Percentiles rank a stretch among this genome's conserved stretches.
These are phyloP conservation scores for Skeletonema marinoi DNA, from an alignment of 108 stramenopile genomes.

Conservation along the genomic window DNA sequence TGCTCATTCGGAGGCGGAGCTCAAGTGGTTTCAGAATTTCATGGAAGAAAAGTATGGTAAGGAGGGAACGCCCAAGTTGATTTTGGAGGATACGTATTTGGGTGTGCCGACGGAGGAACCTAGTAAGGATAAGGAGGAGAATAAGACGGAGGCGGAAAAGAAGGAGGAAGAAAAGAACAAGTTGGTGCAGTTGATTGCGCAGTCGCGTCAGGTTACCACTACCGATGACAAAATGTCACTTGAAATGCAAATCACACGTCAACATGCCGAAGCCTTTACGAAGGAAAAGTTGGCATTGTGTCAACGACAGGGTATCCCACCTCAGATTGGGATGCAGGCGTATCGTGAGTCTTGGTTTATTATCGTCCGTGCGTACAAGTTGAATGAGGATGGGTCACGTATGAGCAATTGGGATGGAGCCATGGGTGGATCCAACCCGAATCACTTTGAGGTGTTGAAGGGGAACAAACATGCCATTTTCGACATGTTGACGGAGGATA, in stretches of 20 bases:
- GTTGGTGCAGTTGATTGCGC: slow-evolving; percentile 33
- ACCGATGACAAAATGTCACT: slow-evolving; percentile 64
- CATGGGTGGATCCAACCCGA: slow-evolving; percentile 19
- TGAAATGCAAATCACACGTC: slow-evolving; percentile 64
- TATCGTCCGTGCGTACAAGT: slow-evolving; percentile 60
- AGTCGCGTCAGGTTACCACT: slow-evolving; percentile 33
- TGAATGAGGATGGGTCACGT: slow-evolving; percentile 41
- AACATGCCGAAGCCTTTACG: slow-evolving; percentile 79
- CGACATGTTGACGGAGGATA: slow-evolving; percentile 43
- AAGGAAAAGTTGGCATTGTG: slow-evolving; percentile 70
- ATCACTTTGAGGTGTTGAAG: slow-evolving; percentile 21
- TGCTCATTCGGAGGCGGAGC: slow-evolving; percentile 24
- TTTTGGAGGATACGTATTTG: slow-evolving; percentile 31
- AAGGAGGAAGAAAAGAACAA: slow-evolving; percentile 52
- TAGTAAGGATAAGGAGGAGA: slow-evolving; percentile 11
- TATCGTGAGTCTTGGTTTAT: too few relatives aligned
- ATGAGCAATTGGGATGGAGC: slow-evolving; percentile 30
- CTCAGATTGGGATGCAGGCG: slow-evolving; percentile 81
- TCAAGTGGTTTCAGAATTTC: slow-evolving; percentile 59
- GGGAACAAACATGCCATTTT: slow-evolving; percentile 21
- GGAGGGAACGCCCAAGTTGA: slow-evolving; percentile 23
- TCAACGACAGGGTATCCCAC: slow-evolving; percentile 85
- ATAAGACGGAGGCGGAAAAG: slow-evolving; percentile 28
- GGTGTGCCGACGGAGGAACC: slow-evolving; percentile 65
- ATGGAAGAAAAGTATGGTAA: slow-evolving; percentile 68